Conservation (phyloP, 352 stramenopile species). For the Pseudoperonospora humuli region DNA sequence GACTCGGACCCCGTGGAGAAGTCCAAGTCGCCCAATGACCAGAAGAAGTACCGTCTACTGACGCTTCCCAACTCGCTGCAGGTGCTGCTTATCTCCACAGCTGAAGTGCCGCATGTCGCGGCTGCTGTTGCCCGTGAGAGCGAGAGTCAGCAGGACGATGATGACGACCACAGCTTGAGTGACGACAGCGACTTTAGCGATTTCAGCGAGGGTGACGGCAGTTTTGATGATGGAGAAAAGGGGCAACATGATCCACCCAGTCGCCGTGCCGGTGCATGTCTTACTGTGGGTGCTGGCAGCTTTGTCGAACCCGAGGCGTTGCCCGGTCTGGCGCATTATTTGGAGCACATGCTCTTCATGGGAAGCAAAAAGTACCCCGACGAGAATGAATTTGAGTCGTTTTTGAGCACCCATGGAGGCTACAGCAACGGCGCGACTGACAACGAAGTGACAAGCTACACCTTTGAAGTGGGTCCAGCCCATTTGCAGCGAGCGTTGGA, state of each 20-base stretch:
- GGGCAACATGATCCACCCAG: conserved; percentile 16
- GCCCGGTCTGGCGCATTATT: conserved; percentile 83
- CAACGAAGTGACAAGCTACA: conserved; percentile 90
- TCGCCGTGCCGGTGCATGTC: conserved; percentile 46
- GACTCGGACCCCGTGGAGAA: conserved; percentile 37
- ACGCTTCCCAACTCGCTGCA: conserved; percentile 69
- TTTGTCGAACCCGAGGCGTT: conserved; percentile 65
- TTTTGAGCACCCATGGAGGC: conserved; percentile 83
- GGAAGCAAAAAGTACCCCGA: conserved; percentile 88
- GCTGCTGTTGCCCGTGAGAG: conserved; percentile 21
- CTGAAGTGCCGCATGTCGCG: conserved; percentile 31
- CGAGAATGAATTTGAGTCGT: conserved; percentile 91
- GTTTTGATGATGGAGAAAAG: conserved; percentile 36
- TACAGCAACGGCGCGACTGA: conserved; percentile 91
- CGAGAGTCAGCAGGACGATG: conserved; percentile 20
- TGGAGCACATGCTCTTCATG: conserved; percentile 97
- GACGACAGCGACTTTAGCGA: conserved; percentile 28
- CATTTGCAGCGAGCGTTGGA: conserved; percentile 68
- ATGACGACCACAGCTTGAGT: conserved; percentile 14
- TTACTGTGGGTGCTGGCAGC: conserved; percentile 64
- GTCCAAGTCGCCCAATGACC: conserved; percentile 68
- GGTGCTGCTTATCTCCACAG: conserved; percentile 64
- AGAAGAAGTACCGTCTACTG: conserved; percentile 83
- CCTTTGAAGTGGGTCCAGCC: conserved; percentile 84
- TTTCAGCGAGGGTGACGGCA: conserved; percentile 22